phyloP scores from a whole-genome alignment of 495 filamentous ascomycete species.

The Aspergillus baeticus region DNA sequence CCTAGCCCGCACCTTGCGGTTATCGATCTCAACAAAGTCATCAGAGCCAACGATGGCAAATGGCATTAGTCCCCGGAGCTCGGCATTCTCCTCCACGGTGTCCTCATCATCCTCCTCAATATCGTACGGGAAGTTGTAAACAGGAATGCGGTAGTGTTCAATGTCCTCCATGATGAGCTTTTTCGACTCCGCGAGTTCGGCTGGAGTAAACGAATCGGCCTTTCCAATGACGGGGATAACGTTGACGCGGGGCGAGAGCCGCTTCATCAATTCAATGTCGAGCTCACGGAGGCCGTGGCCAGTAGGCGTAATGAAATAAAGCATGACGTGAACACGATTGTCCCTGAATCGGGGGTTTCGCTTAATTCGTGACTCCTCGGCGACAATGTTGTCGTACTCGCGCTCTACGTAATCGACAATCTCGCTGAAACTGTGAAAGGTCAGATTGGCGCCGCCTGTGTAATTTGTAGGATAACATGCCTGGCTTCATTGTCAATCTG shows the following conservation, averaged over 20 bases:
- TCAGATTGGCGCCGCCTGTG: neutral
- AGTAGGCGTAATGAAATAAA: conserved; percentile 99
- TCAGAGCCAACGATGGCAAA: conserved; percentile 98
- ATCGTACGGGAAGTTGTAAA: conserved; percentile 99
- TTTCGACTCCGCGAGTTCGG: conserved; percentile 97
- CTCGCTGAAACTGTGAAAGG: conserved; percentile 75
- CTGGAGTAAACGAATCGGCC: conserved; percentile 93
- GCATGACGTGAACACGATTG: conserved; percentile 94
- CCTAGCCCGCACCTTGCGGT: conserved; percentile 85
- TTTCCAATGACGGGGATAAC: conserved; percentile 99
- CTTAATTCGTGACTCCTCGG: conserved; percentile 99
- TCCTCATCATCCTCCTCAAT: conserved; percentile 99
- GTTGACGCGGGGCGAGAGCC: conserved; percentile 95
- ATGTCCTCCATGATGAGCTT: conserved; percentile 99
- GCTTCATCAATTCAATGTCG: conserved; percentile 99
- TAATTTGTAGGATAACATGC: conserved; percentile 43
- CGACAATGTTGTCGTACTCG: conserved; percentile 98
- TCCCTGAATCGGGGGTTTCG: conserved; percentile 99
- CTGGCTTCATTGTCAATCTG: conserved; percentile 99
- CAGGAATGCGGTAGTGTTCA: conserved; percentile 98
- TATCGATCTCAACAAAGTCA: conserved; percentile 89
- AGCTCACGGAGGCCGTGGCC: conserved; percentile 98
- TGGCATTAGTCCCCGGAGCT: conserved; percentile 94
- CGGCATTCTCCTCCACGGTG: conserved; percentile 97
- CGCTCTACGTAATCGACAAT: conserved; percentile 97